phyloP scores from a whole-genome alignment of 768 basidiomycete species.

The Tephrocybe sp. region DNA sequence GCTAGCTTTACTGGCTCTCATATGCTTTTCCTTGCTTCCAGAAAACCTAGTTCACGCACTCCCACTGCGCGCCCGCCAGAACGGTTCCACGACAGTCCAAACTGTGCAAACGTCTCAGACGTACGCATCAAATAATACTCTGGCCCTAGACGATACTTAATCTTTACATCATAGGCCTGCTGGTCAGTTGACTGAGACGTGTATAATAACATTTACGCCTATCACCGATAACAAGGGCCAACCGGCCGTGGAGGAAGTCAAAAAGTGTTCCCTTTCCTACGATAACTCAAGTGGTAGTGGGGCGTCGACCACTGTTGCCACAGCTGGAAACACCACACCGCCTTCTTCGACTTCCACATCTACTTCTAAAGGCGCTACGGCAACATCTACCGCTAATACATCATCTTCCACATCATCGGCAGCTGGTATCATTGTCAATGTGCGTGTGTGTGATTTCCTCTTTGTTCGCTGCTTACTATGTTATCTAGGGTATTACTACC shows the following conservation, averaged over 20 bases:
- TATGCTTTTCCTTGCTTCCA: slow-evolving; percentile 35
- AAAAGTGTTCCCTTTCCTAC: slow-evolving; percentile 44
- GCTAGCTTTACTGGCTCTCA: slow-evolving; percentile 33
- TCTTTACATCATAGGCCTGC: slow-evolving; percentile 32
- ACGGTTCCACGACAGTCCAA: slow-evolving; percentile 35
- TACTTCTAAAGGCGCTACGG: slow-evolving; percentile 10
- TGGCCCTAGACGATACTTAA: slow-evolving; percentile 7
- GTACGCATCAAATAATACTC: slow-evolving; percentile 33
- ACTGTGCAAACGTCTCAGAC: slow-evolving; percentile 42
- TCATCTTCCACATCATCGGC: too few species aligned
- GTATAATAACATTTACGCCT: slow-evolving; percentile 55
- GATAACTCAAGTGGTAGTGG: slow-evolving; percentile 16
- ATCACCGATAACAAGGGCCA: slow-evolving; percentile 46
- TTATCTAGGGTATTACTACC: neutral
- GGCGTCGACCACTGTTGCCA: slow-evolving; percentile 22
- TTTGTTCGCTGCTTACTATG: too few species aligned
- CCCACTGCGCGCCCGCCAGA: slow-evolving; percentile 34
- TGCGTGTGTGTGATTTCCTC: too few species aligned
- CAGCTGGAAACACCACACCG: slow-evolving; percentile 9
- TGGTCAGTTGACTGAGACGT: slow-evolving; percentile 56
- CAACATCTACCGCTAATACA: slow-evolving; percentile 8
- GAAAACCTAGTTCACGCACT: slow-evolving; percentile 30
- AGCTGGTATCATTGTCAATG: too few species aligned
- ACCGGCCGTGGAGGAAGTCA: slow-evolving; percentile 49
- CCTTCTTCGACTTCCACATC: slow-evolving; percentile 12